Conservation (phyloP, 2,329 filamentous ascomycete species). For the Exophiala dermatitidis region DNA sequence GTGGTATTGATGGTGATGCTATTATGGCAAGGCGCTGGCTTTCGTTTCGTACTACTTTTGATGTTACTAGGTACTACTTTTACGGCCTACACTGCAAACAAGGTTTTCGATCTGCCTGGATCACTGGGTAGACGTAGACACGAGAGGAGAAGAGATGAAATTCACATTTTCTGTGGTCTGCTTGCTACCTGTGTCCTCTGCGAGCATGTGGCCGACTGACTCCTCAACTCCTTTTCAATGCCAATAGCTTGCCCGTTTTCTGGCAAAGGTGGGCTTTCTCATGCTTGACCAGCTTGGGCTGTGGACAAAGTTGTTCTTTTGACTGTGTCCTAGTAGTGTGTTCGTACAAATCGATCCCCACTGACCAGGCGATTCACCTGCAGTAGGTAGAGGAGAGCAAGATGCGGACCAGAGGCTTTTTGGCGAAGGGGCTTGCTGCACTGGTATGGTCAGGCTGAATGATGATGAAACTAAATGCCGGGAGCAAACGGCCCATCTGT, state of each 20-base stretch:
- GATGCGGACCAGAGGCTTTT: too few relatives aligned
- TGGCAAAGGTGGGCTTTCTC: neutral
- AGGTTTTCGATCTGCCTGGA: neutral
- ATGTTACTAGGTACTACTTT: neutral
- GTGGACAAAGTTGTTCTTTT: too few relatives aligned
- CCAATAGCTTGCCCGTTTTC: neutral
- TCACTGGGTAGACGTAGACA: neutral
- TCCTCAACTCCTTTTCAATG: neutral
- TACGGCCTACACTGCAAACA: neutral
- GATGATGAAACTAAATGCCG: neutral
- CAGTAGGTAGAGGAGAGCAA: too few relatives aligned
- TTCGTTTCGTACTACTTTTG: too few relatives aligned
- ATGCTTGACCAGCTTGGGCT: too few relatives aligned
- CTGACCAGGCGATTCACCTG: too few relatives aligned
- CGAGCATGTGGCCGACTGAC: neutral
- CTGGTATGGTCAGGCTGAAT: neutral
- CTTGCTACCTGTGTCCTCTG: neutral
- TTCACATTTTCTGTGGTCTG: neutral
- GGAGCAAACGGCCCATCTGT: neutral
- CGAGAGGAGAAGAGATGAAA: neutral
- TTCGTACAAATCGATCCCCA: too few relatives aligned
- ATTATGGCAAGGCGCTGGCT: too few relatives aligned
- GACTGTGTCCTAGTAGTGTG: too few relatives aligned
- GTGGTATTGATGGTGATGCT: too few relatives aligned
- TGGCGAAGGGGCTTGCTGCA: too few relatives aligned